A percentile compares a stretch with the other conserved stretches of the same genome.
phyloP scores from a whole-genome alignment of 345 rosid genomes.

The Ailanthus altissimus region DNA sequence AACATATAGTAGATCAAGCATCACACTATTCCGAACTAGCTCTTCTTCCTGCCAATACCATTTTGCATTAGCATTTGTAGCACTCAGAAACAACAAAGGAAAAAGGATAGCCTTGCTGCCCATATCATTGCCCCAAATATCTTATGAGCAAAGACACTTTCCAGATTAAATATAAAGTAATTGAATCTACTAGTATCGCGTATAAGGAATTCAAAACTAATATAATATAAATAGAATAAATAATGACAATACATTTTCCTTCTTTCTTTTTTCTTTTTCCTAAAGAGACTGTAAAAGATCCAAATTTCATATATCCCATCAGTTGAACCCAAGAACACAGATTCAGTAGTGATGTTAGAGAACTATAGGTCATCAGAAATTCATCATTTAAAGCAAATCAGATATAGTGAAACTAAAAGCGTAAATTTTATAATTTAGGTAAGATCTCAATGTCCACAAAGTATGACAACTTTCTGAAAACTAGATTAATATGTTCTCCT shows the following conservation, averaged over 20 bases:
- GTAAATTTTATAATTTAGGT: not conserved
- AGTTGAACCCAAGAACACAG: not conserved
- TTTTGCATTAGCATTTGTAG: constrained; percentile 15
- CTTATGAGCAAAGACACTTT: not conserved
- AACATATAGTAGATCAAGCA: constrained; percentile 82
- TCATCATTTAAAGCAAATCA: not conserved
- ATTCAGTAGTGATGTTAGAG: not conserved
- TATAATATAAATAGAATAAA: not conserved
- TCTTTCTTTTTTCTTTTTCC: not conserved
- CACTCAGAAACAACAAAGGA: not conserved
- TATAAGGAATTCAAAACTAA: not conserved
- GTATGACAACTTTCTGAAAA: not conserved
- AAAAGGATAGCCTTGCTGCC: not conserved
- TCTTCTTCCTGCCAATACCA: constrained; percentile 66
- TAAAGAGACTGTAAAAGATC: not conserved
- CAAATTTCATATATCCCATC: not conserved
- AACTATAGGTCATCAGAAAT: not conserved
- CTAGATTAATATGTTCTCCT: not conserved
- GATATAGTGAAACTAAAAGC: not conserved
- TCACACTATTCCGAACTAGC: constrained; percentile 73
- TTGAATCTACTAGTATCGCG: not conserved
- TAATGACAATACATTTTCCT: not conserved
- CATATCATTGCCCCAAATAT: not conserved
- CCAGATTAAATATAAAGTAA: not conserved
- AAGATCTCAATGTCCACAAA: not conserved